phyloP scores from a whole-genome alignment of 306 rosid genomes.

The Dicorynia guianensis region DNA sequence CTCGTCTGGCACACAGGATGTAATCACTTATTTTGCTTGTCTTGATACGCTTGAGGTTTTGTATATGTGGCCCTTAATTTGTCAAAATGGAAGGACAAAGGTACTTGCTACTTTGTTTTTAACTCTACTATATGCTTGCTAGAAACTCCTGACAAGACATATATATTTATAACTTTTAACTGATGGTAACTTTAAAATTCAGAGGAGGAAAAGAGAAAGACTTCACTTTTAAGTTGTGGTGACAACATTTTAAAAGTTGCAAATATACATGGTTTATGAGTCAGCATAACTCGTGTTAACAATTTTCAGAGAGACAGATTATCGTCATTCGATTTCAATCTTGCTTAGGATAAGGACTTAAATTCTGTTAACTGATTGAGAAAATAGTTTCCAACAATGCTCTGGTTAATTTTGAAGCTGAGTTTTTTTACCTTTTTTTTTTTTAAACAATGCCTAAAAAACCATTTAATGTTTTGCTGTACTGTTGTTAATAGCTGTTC shows the following conservation, averaged over 20 bases:
- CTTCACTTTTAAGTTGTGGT: background rate
- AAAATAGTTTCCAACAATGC: background rate
- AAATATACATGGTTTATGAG: background rate
- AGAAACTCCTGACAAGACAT: no score
- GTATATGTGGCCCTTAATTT: no score
- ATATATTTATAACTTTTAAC: background rate
- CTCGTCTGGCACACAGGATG: background rate
- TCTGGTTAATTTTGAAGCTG: background rate
- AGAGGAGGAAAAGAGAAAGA: no score
- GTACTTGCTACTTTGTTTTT: background rate
- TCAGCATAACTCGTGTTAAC: background rate
- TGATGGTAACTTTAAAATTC: background rate
- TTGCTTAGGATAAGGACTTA: no score
- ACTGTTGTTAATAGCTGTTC: background rate
- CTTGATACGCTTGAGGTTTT: background rate
- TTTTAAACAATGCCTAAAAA: background rate
- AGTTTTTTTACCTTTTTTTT: background rate
- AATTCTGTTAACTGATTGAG: background rate
- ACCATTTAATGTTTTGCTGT: background rate
- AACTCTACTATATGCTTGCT: no score
- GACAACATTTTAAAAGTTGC: background rate
- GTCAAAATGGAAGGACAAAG: background rate
- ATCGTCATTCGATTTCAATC: no score
- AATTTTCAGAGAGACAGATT: no score
- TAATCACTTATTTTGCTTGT: background rate